These are phyloP conservation scores for Periconia digitata DNA, from an alignment of 2,329 filamentous ascomycete species.

Conservation along the genomic window DNA sequence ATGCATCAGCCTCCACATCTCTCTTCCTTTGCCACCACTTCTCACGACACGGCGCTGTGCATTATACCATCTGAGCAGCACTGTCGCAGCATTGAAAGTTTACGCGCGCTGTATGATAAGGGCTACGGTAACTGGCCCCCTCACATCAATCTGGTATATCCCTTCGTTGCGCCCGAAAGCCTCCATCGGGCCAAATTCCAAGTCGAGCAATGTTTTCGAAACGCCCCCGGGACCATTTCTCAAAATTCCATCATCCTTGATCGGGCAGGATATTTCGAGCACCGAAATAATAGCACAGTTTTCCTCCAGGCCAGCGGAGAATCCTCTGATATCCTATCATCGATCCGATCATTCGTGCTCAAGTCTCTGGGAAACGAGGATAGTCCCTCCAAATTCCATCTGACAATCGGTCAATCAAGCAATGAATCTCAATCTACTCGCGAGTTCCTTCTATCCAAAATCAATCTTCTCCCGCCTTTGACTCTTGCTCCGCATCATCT, in stretches of 20 bases:
- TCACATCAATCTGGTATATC: constrained; percentile 68
- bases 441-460: constrained; percentile 57
- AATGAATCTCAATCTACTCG: constrained; percentile 50
- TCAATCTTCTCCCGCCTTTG: constrained; percentile 50
- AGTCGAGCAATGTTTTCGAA: constrained; percentile 41
- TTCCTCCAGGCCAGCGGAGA: constrained; percentile 20
- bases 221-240: constrained; percentile 2
- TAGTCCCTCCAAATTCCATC: constrained; percentile 47
- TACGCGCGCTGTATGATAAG: constrained; percentile 66
- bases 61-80: constrained; percentile 56
- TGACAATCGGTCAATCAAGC: constrained; percentile 64
- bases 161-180: constrained; percentile 57
- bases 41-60: constrained; percentile 63
- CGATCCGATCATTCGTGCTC: constrained; percentile 21
- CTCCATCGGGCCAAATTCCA: constrained; percentile 49
- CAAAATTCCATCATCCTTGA: constrained; percentile 34
- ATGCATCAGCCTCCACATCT: constrained; percentile 4
- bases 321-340: constrained; percentile 10
- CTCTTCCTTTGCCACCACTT: constrained; percentile 33
- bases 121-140: constrained; percentile 64
- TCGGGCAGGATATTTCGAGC: constrained; percentile 51
- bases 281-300: constrained; percentile 53
- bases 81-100: constrained; percentile 53
- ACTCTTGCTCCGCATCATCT: constrained; percentile 54
- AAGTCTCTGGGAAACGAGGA: constrained; percentile 25